These are phyloP conservation scores for Paramecium sonneborni DNA, from an alignment of 73 alveolate species.

Conservation along the genomic window DNA sequence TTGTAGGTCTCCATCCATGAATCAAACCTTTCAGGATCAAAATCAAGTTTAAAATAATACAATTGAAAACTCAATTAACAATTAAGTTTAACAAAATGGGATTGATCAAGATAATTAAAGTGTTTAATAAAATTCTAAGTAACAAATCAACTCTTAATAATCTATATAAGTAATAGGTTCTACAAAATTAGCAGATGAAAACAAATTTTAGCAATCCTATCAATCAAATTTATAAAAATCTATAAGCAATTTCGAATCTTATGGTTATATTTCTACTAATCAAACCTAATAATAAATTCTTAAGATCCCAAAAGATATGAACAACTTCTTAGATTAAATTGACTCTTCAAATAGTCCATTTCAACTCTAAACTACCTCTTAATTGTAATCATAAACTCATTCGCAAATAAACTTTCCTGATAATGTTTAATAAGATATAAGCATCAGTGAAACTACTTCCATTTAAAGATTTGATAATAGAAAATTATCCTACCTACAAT, in stretches of 20 bases:
- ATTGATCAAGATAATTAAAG: neutral
- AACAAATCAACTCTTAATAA: neutral
- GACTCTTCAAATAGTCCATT: constrained; percentile 15
- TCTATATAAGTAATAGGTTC: neutral
- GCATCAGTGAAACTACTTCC: neutral
- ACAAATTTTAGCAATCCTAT: neutral
- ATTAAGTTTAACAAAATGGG: neutral
- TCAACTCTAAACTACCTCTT: constrained; percentile 4
- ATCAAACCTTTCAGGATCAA: constrained; percentile 13
- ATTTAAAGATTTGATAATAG: neutral
- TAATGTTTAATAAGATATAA: neutral
- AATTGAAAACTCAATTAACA: neutral
- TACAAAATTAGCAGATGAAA: neutral
- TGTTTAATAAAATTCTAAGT: neutral
- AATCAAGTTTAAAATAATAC: neutral
- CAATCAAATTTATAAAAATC: neutral
- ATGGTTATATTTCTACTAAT: neutral
- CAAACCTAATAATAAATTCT: neutral
- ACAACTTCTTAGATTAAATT: neutral
- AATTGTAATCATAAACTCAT: neutral
- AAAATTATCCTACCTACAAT: neutral
- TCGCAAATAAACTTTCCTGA: neutral
- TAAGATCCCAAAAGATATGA: neutral
- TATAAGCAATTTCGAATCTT: neutral
- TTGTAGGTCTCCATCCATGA: neutral